phyloP scores from a whole-genome alignment of 2,329 filamentous ascomycete species.

The Aspergillus intermedius region DNA sequence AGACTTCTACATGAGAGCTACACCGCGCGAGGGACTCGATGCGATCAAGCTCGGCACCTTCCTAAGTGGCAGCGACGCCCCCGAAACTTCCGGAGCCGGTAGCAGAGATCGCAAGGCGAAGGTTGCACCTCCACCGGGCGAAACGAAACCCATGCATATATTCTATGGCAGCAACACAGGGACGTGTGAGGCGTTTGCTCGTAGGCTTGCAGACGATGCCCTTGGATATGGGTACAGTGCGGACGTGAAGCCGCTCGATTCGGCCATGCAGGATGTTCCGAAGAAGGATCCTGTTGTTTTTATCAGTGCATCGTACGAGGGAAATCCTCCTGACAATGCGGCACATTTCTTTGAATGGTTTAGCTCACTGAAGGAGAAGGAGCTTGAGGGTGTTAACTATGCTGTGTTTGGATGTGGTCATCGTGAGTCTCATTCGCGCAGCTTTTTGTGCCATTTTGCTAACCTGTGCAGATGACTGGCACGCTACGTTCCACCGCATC shows the following conservation, averaged over 20 bases:
- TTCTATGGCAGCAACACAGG: conserved; percentile 69
- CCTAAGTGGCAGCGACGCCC: conserved; percentile 18
- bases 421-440: conserved; percentile 17
- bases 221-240: conserved; percentile 54
- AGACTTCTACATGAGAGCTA: conserved; percentile 56
- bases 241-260: conserved; percentile 53
- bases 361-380: conserved; percentile 44
- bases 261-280: conserved; percentile 55
- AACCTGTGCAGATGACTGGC: conserved; percentile 40
- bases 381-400: conserved; percentile 54
- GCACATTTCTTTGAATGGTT: conserved; percentile 63
- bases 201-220: conserved; percentile 56
- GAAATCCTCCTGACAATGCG: conserved; percentile 67
- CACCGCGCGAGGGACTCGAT: conserved; percentile 46
- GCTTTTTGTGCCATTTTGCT: background rate
- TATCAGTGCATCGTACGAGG: conserved; percentile 67
- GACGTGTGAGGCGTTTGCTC: conserved; percentile 65
- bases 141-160: conserved; percentile 52
- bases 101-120: conserved; percentile 18
- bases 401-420: conserved; percentile 66
- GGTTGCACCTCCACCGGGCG: conserved; percentile 5
- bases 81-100: conserved; percentile 5
- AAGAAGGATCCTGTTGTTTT: conserved; percentile 58
- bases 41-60: conserved; percentile 36
- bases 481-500: conserved; percentile 58